Base-by-base conservation (phyloP, 371 early-diverging fungal species). In the Haplosporangium sp. region DNA sequence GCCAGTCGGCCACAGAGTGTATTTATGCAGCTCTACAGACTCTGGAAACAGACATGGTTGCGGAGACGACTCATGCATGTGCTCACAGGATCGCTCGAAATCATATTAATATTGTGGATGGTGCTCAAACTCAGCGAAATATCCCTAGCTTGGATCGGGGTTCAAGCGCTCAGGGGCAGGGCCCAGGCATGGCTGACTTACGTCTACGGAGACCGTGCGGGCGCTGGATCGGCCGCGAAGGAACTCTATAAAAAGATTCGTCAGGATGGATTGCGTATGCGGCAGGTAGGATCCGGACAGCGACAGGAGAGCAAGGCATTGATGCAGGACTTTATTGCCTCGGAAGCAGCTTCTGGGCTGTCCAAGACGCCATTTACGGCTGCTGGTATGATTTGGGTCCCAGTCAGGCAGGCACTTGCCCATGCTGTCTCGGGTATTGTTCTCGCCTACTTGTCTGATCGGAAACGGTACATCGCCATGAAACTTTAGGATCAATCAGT, bases 21-120 rank as follows among this genome's bases (percentile, higher is more conserved):
- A 3, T 29, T 72, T 21, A 40, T 79, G 59, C 80, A 79, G 36
- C 52, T 79, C 18, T 79, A 79, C 45, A 37, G 53, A 12, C 66
- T 79, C 16, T 79, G 80, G 80, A 72, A 68, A 21, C 80, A 79
- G 7, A 68, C 80, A 1, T 69, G 69, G 69, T 63, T 79, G 0
- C 73, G 80, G 9, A 41, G 41, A 21, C 67, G 73, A 42, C 52
- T 79, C 21, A 79, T 79, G 80, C 73, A 79, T 41, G 66, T 69
- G 7, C 58, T 79, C 16, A 64, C 80, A 2, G 69, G 59, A 23
- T 68, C 73, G 7, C 43, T 72, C 12, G 80, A 79, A 65, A 9
- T 65, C 6, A 50, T 68, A 41, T 21, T 79, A 12, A 61, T 67
- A 9, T 53, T 68, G 1, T 62, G 68, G 73, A 55, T 79, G 2